Base-by-base conservation (phyloP, 495 filamentous ascomycete species). In the Aspergillus diversus region DNA sequence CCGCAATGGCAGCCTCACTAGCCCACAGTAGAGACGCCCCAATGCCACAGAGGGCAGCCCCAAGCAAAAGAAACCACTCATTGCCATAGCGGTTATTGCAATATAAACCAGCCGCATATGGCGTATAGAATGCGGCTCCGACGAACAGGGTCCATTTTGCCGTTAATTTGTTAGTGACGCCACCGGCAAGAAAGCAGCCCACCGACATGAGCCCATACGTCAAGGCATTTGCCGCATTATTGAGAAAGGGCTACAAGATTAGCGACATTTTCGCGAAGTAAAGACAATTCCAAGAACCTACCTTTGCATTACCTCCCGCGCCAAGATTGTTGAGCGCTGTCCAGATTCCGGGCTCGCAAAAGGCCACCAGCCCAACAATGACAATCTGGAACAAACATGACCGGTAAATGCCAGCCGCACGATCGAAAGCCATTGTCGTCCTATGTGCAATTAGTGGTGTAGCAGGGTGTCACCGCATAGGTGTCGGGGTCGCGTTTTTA, bases 321-420 rank as follows among this genome's bases (percentile, higher is more conserved):
- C 85, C 85, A 4, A 84, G 79, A 60, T 72, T 82, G 62, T 83
- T 86, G 51, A 86, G 67, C 3, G 85, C 84, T 51, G 82, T 85
- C 85, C 84, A 87, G 37, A 87, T 83, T 1, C 84, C 85, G 0
- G 84, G 84, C 56, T 85, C 81, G 8, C 82, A 82, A 68, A 87
- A 86, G 2, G 78, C 80, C 43, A 86, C 82, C 37, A 82, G 60
- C 12, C 84, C 85, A 16, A 86, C 77, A 5, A 86, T 69, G 52
- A 87, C 76, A 39, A 83, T 81, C 63, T 86, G 84, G 69, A 82
- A 84, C 3, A 85, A 69, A 32, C 82, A 81, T 46, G 80, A 82
- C 56, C 80, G 82, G 66, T 84, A 86, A 33, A 60, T 49, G 5
- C 1, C 33, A 17, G 17, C 47, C 0, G 42, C 0, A 8, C 57